Evolutionary conservation across 768 basidiomycete species (phyloP), one percentile per base, ranked within the genome.

Genomic region (Leccinum rimulosum): DNA sequence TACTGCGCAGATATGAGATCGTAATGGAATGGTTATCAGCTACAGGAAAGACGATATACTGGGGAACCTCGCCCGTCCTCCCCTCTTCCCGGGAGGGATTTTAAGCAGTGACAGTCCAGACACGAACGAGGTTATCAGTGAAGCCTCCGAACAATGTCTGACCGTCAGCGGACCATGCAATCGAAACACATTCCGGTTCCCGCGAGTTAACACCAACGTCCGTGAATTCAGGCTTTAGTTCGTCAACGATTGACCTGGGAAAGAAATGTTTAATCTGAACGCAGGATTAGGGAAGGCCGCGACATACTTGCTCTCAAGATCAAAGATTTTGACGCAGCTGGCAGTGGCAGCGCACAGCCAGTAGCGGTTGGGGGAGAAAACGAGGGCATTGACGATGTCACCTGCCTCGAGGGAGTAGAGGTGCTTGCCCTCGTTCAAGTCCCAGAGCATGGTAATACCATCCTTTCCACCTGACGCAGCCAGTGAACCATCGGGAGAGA

Each of bases 401-500:
- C 95, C 95, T 51, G 97, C 97, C 77, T 99, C 97, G 60, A 99
- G 89, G 55, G 95, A 98, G 85, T 99, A 99, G 71, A 99, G 88
- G 84, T 98, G 97, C 82, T 98, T 98, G 83, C 95, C 95, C 83
- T 98, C 97, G 80, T 98, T 98, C 70, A 99, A 81, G 76, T 99
- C 97, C 97, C 97, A 99, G 64, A 98, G 89, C 95, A 98, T 98
- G 75, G 95, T 97, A 78, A 98, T 96, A 62, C 95, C 95, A 76
- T 99, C 97, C 80, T 98, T 98, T 70, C 97, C 97, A 73, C 97
- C 97, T 52, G 97, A 98, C 51, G 97, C 97, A 67, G 96, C 95
- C 71, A 99, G 86, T 27, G 97, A 99, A 64, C 97, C 97, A 73
- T 99, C 97, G 55, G 97, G 97, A 38, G 97, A 99, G 61, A 99